A percentile compares a stretch with the other conserved stretches of the same genome.
These are phyloP conservation scores for Malus hybrid DNA, from an alignment of 331 rosid genomes.

Conservation along the genomic window DNA sequence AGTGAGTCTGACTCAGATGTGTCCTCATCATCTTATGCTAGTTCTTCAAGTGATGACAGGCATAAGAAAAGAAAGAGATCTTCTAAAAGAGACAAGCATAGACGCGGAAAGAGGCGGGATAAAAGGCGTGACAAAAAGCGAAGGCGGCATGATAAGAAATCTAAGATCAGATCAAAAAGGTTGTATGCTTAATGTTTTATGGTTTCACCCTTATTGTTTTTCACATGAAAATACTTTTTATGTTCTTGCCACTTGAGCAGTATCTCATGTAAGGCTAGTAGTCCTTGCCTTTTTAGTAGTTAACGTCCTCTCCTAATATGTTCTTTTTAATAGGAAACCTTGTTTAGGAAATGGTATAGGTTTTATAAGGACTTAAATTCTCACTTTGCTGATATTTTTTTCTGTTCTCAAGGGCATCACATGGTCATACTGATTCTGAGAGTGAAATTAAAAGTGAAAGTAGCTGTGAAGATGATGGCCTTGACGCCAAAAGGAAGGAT, in stretches of 20 bases:
- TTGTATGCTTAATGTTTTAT: constrained; percentile 12
- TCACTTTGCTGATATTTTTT: constrained; percentile 5
- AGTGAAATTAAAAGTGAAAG: constrained; percentile 41
- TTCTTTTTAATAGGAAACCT: not conserved
- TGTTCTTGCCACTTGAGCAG: not conserved
- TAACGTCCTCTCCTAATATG: too few species aligned
- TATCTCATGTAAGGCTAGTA: not conserved
- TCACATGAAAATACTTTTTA: not conserved
- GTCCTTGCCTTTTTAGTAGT: not conserved
- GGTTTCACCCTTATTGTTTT: not conserved
- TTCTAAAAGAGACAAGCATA: constrained; percentile 60
- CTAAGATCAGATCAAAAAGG: constrained; percentile 73
- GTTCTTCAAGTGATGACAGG: constrained; percentile 82
- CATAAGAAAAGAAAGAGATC: constrained; percentile 72
- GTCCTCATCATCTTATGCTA: constrained; percentile 64
- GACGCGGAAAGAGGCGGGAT: constrained; percentile 60
- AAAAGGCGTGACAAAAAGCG: constrained; percentile 58
- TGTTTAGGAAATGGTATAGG: not conserved
- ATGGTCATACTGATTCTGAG: constrained; percentile 54
- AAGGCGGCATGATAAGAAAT: constrained; percentile 52
- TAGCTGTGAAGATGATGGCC: constrained; percentile 37
- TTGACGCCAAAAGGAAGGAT: constrained; percentile 32
- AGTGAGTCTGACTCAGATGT: constrained; percentile 67
- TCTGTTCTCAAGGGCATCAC: constrained; percentile 41
- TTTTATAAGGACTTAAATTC: not conserved